Base-by-base conservation (phyloP, 805 yeast genomes). In the Metschnikowia cerradonensis region DNA sequence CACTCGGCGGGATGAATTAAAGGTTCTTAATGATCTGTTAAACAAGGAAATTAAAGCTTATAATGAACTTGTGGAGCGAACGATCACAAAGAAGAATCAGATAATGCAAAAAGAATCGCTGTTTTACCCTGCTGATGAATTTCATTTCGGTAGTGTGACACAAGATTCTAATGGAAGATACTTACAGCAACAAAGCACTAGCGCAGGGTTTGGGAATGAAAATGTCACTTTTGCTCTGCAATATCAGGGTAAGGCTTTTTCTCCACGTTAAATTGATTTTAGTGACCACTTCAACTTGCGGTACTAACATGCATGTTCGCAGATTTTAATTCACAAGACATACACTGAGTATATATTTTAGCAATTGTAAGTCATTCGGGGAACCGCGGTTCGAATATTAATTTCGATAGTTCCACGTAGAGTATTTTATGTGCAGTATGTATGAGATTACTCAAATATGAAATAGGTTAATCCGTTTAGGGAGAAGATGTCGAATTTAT, bases 1-100 rank as follows among this genome's bases (percentile, higher is more conserved):
- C 35, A 78, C 80, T 41, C 80, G 89, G 60, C 82, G 86, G 63
- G 88, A 90, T 58, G 97, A 92, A 55, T 71, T 92, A 52, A 72
- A 83, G 53, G 80, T 80, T 19, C 73, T 92, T 59, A 86, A 89
- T 60, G 79, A 80, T 53, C 86, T 88, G 55, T 76, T 92, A 50
- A 80, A 80, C 50, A 75, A 75, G 44, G 94, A 96, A 15, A 80
- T 87, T 47, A 74, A 78, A 39, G 68, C 78, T 8, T 94, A 90
- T 66, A 88, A 88, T 60, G 78, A 80, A 42, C 67, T 90, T 47
- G 75, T 87, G 70, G 88, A 86, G 58, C 74, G 22, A 19, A 38
- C 51, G 6, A 42, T 42, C 13, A 37, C 47, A 3, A 54, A 52
- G 19, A 49, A 45, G 20, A 30, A 37, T 11, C 52, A 15, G 32